Evolutionary conservation across 768 basidiomycete species (phyloP), one percentile per base, ranked within the genome.

Genomic region (Podaxis sp.): DNA sequence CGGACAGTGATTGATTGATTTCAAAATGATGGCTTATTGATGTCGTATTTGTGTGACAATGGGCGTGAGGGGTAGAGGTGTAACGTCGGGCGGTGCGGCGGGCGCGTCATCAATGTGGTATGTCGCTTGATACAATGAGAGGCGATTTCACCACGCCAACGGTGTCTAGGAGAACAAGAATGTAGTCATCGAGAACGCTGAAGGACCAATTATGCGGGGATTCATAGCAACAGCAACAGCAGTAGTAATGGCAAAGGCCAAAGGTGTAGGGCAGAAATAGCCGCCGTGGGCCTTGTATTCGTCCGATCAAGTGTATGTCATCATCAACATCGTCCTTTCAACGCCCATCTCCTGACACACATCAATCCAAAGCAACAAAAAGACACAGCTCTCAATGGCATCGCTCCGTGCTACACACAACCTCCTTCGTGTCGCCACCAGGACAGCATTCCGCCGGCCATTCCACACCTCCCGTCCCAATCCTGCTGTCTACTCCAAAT

Each of bases 381-480:
- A 17, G 30, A 3, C 41, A 58, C 22, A 40, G 10, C 44, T 24
- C 2, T 22, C 15, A n/a, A 46, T 52, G 50, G 28, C 53, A 48
- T 44, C 51, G 10, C 38, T 37, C 17, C 13, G 61, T 6, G n/a
- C 46, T 38, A 17, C 53, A 12, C 44, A 24, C 10, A 22, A 40
- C 5, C 15, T 24, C 3, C 48, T 62, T 20, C 48, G 37, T 33
- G 11, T 10, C 22, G 30, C 38, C 15, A 49, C 61, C 36, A 38
- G 54, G 33, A 46, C 30, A 36, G 15, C 22, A 37, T 8, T 37
- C 17, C 40, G 12, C 66, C 70, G 74, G 40, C 38, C 64, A 12
- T 75, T 88, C 54, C 82, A 83, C 62, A 72, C 75, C n/a, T 79
- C 86, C 1, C 60, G 67, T n/a, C 66, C 69, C 52, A 70, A 76